Evolutionary conservation across 257 asterid genomes (phyloP).

Genomic region (Prunella vulgaris): DNA sequence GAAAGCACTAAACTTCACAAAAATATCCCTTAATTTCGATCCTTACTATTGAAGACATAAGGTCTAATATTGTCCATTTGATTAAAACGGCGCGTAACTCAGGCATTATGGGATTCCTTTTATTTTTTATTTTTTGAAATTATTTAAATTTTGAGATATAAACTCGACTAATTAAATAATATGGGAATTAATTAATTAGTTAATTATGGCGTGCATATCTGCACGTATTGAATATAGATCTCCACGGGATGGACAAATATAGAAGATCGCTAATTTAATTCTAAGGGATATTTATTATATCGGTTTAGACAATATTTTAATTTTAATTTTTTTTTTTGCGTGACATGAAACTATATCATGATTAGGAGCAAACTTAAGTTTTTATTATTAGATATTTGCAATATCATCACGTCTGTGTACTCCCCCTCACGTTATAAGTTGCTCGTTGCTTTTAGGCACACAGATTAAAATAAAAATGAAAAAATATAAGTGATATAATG

Average conservation of each 20-base stretch:
- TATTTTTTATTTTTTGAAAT: too few relatives aligned
- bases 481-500: too few relatives aligned
- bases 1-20: background rate
- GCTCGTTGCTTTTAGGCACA: too few relatives aligned
- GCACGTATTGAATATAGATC: background rate
- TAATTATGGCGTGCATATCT: background rate
- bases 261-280: background rate
- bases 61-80: background rate
- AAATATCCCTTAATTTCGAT: background rate
- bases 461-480: too few relatives aligned
- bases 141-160: constrained; percentile 6
- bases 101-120: constrained; percentile 11
- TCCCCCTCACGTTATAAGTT: too few relatives aligned
- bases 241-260: background rate
- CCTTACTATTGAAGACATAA: background rate
- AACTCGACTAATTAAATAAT: constrained; percentile 7
- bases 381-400: too few relatives aligned
- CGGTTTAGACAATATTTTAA: background rate
- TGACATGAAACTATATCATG: background rate
- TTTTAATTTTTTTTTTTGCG: background rate
- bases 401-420: too few relatives aligned
- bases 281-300: background rate
- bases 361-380: too few relatives aligned
- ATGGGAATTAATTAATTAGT: background rate
- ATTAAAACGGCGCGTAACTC: too few relatives aligned